phyloP scores from a whole-genome alignment of 1,284 basidiomycete genomes.

The Austroboletus niveus region DNA sequence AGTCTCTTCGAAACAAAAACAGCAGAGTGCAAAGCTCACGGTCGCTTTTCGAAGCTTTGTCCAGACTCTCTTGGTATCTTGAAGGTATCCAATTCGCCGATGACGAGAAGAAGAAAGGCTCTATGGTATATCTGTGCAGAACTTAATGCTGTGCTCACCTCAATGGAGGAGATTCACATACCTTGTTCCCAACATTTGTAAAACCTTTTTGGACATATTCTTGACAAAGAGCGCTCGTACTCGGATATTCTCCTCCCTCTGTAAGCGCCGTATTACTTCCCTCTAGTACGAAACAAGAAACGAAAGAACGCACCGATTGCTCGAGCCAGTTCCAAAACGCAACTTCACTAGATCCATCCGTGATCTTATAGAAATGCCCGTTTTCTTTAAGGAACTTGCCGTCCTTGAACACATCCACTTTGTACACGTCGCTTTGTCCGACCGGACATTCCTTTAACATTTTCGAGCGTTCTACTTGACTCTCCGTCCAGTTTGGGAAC shows the following conservation, averaged over 20 bases:
- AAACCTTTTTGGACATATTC: constrained; percentile 43
- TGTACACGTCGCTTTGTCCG: constrained; percentile 35
- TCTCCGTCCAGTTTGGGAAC: constrained; percentile 52
- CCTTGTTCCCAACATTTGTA: constrained; percentile 54
- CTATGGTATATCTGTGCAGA: constrained; percentile 33
- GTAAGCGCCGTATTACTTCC: not conserved
- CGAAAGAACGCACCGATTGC: constrained; percentile 14
- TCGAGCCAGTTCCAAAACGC: constrained; percentile 40
- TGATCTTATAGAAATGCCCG: constrained; percentile 7
- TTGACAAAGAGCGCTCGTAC: constrained; percentile 51
- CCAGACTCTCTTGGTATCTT: constrained; percentile 46
- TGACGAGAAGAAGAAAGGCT: constrained; percentile 60
- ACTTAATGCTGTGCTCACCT: not conserved
- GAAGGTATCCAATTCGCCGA: constrained; percentile 57
- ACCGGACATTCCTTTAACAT: constrained; percentile 29
- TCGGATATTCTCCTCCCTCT: constrained; percentile 39
- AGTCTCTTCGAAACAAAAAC: not conserved
- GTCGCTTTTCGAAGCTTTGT: constrained; percentile 36
- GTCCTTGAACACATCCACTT: constrained; percentile 41
- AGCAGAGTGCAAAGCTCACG: constrained; percentile 36
- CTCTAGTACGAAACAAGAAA: not conserved
- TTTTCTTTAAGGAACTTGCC: constrained; percentile 34
- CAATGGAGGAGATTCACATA: constrained; percentile 16
- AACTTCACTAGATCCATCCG: constrained; percentile 18
- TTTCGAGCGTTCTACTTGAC: constrained; percentile 45